phyloP scores from a whole-genome alignment of 140 eudicot species.

The Oenanthe javanica region DNA sequence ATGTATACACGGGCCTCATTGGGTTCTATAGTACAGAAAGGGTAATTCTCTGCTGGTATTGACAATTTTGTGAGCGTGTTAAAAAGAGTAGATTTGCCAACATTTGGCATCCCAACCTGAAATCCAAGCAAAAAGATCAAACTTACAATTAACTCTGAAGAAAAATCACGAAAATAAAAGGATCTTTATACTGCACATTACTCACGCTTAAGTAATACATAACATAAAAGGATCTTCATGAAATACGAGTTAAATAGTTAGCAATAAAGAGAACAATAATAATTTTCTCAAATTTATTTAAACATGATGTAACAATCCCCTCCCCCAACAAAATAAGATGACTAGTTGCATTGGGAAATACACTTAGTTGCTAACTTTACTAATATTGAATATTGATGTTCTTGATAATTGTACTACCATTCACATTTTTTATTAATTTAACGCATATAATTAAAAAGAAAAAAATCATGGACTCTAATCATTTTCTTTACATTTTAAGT shows the following conservation, averaged over 20 bases:
- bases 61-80: constrained; percentile 93
- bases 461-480: neutral
- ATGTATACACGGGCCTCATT: constrained; percentile 98
- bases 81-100: constrained; percentile 95
- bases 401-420: neutral
- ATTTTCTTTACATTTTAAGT: no score
- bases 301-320: neutral
- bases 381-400: neutral
- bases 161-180: neutral
- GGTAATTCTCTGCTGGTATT: constrained; percentile 97
- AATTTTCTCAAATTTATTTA: neutral
- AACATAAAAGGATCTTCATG: neutral
- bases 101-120: constrained; percentile 99
- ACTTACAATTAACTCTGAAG: neutral
- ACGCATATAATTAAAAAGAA: no score
- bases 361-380: neutral
- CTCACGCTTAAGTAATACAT: no score
- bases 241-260: no score
- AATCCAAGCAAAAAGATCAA: constrained; percentile 11
- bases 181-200: neutral
- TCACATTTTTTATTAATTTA: no score
- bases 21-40: constrained; percentile 98
- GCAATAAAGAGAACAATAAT: neutral
- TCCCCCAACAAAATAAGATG: no score
- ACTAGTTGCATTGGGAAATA: neutral